Percentiles rank a stretch among this genome's conserved stretches.
Conservation (phyloP, 306 rosid species). For the Trifolium dubium region DNA sequence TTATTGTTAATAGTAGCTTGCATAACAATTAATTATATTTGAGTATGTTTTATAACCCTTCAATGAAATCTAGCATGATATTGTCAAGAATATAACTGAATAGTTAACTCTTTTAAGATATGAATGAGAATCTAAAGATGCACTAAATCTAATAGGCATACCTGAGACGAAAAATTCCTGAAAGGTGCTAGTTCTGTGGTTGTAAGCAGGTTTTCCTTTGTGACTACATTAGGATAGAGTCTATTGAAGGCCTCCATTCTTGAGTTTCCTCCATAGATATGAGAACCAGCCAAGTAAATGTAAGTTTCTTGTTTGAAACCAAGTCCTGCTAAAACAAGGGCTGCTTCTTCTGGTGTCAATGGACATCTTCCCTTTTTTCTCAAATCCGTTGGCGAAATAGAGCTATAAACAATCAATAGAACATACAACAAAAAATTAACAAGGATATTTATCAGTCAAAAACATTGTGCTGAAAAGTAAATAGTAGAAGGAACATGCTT, state of each 20-base stretch:
- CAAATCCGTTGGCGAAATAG: slow-evolving; percentile 60
- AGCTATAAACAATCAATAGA: slow-evolving; percentile 43
- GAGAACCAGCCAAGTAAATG: slow-evolving; percentile 90
- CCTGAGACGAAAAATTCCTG: slow-evolving; percentile 90
- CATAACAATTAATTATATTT: background rate
- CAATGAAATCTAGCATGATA: background rate
- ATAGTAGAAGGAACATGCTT: slow-evolving; percentile 33
- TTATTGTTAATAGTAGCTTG: background rate
- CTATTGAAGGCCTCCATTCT: slow-evolving; percentile 74
- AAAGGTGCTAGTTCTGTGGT: slow-evolving; percentile 78
- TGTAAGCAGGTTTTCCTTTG: slow-evolving; percentile 84
- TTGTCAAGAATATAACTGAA: background rate
- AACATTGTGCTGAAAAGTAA: slow-evolving; percentile 14
- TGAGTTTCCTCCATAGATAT: slow-evolving; percentile 74
- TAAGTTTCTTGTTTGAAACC: slow-evolving; percentile 74
- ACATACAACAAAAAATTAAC: slow-evolving; percentile 25
- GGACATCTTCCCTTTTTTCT: slow-evolving; percentile 89
- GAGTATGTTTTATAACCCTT: background rate
- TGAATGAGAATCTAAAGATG: background rate
- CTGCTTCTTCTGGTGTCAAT: slow-evolving; percentile 97
- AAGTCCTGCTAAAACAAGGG: slow-evolving; percentile 82
- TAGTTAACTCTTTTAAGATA: background rate
- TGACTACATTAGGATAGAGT: slow-evolving; percentile 85
- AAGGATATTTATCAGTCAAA: slow-evolving; percentile 7
- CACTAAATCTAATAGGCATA: slow-evolving; percentile 19